These are phyloP conservation scores for Colletotrichum sublineola DNA, from an alignment of 2,329 filamentous ascomycete species.

Conservation along the genomic window DNA sequence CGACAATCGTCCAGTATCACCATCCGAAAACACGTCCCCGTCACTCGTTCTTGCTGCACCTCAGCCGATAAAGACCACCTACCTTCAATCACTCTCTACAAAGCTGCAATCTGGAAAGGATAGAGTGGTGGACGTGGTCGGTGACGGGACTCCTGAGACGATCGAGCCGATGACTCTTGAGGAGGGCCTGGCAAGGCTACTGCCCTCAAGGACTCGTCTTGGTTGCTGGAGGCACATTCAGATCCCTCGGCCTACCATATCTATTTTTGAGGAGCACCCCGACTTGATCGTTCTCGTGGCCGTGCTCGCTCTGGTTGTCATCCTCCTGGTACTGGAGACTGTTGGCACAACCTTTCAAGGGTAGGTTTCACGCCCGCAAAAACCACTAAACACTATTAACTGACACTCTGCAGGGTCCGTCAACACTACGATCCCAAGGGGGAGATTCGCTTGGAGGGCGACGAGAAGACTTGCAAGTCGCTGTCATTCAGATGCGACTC, in stretches of 20 bases:
- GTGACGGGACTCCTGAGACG: conserved; percentile 32
- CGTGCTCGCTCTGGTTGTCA: conserved; percentile 30
- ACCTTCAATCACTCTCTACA: conserved; percentile 37
- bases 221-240: conserved; percentile 34
- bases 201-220: conserved; percentile 16
- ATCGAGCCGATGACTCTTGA: conserved; percentile 34
- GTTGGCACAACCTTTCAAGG: conserved; percentile 38
- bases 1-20: conserved; percentile 37
- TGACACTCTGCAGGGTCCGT: conserved; percentile 24
- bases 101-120: conserved; percentile 19
- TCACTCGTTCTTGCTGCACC: conserved; percentile 35
- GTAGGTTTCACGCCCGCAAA: conserved; percentile 4
- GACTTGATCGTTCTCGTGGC: conserved; percentile 39
- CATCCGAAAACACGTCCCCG: conserved; percentile 29
- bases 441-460: conserved; percentile 26
- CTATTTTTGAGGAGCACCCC: conserved; percentile 36
- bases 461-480: conserved; percentile 30
- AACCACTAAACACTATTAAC: background rate
- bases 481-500: conserved; percentile 30
- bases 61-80: conserved; percentile 37
- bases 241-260: background rate
- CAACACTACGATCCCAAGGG: conserved; percentile 32
- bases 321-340: conserved; percentile 35
- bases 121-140: conserved; percentile 38
- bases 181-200: conserved; percentile 22